A percentile compares a stretch with the other conserved stretches of the same genome.
Evolutionary conservation across 2,329 filamentous ascomycete genomes (phyloP).

Genomic region (Gliomastix tumulicola): DNA sequence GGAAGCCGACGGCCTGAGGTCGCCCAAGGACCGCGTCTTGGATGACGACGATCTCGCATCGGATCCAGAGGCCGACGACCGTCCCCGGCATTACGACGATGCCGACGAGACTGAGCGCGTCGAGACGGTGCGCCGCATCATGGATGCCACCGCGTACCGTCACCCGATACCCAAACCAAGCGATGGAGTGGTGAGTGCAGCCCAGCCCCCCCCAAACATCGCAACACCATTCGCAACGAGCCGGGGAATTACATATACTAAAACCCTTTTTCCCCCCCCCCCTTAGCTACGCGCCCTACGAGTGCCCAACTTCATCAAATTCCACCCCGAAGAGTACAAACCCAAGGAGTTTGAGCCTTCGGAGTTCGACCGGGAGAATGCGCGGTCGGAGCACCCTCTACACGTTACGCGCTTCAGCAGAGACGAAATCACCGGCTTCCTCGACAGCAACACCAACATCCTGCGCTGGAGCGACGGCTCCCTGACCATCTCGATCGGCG

Average conservation of each 20-base stretch:
- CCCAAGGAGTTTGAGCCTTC: conserved; percentile 58
- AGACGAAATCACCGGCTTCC: conserved; percentile 55
- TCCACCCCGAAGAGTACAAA: conserved; percentile 62
- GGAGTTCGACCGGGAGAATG: conserved; percentile 46
- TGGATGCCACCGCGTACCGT: conserved; percentile 57
- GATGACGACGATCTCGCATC: conserved; percentile 55
- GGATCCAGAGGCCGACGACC: conserved; percentile 38
- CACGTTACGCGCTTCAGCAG: conserved; percentile 64
- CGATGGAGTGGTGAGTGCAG: conserved; percentile 56
- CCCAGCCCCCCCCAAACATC: too few species aligned
- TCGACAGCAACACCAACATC: conserved; percentile 70
- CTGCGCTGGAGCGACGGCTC: conserved; percentile 77
- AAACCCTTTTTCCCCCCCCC: background rate
- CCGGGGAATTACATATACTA: background rate
- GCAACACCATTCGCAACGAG: background rate
- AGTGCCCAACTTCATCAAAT: conserved; percentile 64
- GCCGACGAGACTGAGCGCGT: conserved; percentile 39
- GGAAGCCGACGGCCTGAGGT: conserved; percentile 38
- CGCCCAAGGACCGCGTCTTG: conserved; percentile 55
- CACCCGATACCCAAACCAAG: conserved; percentile 65
- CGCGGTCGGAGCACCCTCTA: conserved; percentile 47
- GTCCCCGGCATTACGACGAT: conserved; percentile 32
- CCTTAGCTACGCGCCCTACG: conserved; percentile 60
- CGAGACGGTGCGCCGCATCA: conserved; percentile 42
- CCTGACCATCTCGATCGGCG: conserved; percentile 66